A percentile compares a stretch with the other conserved stretches of the same genome.
Conservation (phyloP, 495 filamentous ascomycete genomes). For the Aspergillus mulundensis region DNA sequence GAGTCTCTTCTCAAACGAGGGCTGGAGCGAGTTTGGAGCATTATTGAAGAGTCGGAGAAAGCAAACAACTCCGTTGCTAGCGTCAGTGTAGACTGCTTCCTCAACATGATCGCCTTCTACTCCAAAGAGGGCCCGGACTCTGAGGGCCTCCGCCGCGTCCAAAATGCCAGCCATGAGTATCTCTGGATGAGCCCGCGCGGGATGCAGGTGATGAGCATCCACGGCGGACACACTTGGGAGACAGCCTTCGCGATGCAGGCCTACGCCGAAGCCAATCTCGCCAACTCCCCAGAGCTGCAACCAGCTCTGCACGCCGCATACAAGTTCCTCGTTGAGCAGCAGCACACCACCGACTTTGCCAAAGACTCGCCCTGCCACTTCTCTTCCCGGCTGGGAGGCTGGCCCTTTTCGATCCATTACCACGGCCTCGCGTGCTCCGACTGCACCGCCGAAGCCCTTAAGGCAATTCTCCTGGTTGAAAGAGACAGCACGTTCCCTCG, state of each 20-base stretch:
- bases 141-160: background rate
- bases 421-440: constrained; percentile 10
- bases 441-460: constrained; percentile 10
- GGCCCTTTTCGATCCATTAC: constrained; percentile 10
- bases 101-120: constrained; percentile 11
- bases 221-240: constrained; percentile 9
- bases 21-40: background rate
- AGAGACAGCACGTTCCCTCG: constrained; percentile 1
- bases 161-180: background rate
- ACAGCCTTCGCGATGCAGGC: constrained; percentile 12
- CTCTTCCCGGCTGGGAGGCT: constrained; percentile 2
- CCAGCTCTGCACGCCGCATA: constrained; percentile 3
- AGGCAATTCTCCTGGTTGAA: constrained; percentile 9
- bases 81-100: background rate
- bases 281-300: background rate
- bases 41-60: constrained; percentile 1
- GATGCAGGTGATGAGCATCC: background rate
- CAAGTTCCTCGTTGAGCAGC: constrained; percentile 8
- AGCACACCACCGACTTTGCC: constrained; percentile 4
- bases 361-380: constrained; percentile 2
- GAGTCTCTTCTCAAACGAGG: background rate
- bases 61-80: background rate
- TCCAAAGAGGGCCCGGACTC: constrained; percentile 4
- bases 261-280: background rate
- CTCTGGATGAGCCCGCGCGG: background rate